Percentiles rank a stretch among this genome's conserved stretches.
These are phyloP conservation scores for Ilex asprella DNA, from an alignment of 257 asterid species.

Conservation along the genomic window DNA sequence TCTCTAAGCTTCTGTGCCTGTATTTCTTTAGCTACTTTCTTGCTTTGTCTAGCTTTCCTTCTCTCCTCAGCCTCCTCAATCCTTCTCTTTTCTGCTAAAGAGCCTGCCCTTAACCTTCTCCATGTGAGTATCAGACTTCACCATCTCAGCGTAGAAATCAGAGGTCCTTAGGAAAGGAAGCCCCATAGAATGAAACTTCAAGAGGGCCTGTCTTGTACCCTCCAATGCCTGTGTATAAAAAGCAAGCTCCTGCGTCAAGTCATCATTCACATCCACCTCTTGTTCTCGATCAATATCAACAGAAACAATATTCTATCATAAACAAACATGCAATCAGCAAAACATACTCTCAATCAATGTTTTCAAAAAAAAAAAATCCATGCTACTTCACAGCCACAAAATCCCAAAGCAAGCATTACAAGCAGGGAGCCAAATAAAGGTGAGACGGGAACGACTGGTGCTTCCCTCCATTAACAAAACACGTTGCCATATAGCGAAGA, in stretches of 20 bases:
- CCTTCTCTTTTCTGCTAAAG: background rate
- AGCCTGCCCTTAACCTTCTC: background rate
- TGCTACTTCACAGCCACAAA: too few relatives aligned
- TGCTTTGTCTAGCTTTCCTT: background rate
- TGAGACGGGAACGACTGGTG: too few relatives aligned
- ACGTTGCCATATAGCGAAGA: too few relatives aligned
- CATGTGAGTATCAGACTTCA: background rate
- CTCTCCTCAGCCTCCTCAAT: background rate
- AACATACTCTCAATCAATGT: too few relatives aligned
- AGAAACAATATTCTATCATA: background rate
- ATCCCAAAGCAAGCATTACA: too few relatives aligned
- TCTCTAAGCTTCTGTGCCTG: background rate
- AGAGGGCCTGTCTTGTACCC: background rate
- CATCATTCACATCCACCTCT: background rate
- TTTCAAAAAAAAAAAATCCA: too few relatives aligned
- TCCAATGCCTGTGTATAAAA: background rate
- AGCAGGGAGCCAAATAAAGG: too few relatives aligned
- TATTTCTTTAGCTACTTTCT: background rate
- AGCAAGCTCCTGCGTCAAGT: background rate
- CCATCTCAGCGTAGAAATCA: background rate
- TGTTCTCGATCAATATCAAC: background rate
- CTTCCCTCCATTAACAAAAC: too few relatives aligned
- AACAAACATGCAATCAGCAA: too few relatives aligned
- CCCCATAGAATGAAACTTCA: background rate
- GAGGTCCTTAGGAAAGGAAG: background rate